Evolutionary conservation across 257 asterid species (phyloP), one percentile per base, ranked within the genome.

Genomic region (Gynochthodes officinalis): DNA sequence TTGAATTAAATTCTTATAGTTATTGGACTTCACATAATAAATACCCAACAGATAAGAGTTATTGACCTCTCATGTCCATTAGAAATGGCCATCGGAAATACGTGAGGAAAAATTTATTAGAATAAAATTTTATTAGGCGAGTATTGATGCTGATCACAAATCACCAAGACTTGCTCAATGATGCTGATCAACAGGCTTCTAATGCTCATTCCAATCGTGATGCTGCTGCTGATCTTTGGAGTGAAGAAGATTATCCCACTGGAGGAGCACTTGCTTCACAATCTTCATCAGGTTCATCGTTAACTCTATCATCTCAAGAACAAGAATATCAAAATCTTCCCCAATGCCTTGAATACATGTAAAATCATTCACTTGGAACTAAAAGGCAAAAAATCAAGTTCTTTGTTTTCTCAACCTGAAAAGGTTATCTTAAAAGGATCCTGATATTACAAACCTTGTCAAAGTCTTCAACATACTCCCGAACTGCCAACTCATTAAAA

Each of bases 401-500:
- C n/a, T n/a, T n/a, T n/a, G n/a, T n/a, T n/a, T n/a, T n/a, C n/a
- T n/a, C n/a, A n/a, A n/a, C n/a, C n/a, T n/a, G n/a, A n/a, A n/a
- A n/a, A n/a, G n/a, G n/a, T n/a, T n/a, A 42, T 42, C 9, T 42
- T 1, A 42, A 18, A 32, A 35, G 4, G 18, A 33, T 53, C 46
- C 46, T 25, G 11, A 19, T 7, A 11, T 14, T 35, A 4, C 95
- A 54, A 84, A 80, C 78, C 88, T 66, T 77, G 89, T 93, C 90
- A 35, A 93, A 79, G 10, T 93, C 98, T 66, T 93, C 98, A 11
- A 93, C 84, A 66, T 93, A 93, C 65, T 93, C 97, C 4, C 88
- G 88, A 63, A 80, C 96, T 2, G 97, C 96, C 82, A 91, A 77
- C 61, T 90, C 88, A 71, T 90, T 72, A 37, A 82, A 82, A 73